phyloP scores from a whole-genome alignment of 1,284 basidiomycete species.

The Agroathelia rolfsii region DNA sequence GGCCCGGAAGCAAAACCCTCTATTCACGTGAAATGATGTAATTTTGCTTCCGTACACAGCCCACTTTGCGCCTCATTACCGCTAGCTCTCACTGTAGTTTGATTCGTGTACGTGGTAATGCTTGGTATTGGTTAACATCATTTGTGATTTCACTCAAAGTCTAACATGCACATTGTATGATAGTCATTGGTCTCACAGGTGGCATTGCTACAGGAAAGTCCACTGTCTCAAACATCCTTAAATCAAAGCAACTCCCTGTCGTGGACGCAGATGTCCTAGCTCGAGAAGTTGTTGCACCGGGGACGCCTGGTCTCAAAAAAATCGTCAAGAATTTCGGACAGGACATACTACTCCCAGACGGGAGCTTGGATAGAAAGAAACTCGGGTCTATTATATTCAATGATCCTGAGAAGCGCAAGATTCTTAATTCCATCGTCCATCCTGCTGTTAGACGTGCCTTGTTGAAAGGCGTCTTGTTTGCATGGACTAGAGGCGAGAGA shows the following conservation, averaged over 20 bases:
- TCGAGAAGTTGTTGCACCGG: slow-evolving; percentile 80
- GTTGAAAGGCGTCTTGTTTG: slow-evolving; percentile 55
- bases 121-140: no score
- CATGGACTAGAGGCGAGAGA: slow-evolving; percentile 74
- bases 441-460: slow-evolving; percentile 79
- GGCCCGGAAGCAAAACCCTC: no score
- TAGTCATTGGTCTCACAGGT: slow-evolving; percentile 92
- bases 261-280: slow-evolving; percentile 92
- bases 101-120: no score
- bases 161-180: no score
- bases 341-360: slow-evolving; percentile 58
- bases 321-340: slow-evolving; percentile 70
- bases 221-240: slow-evolving; percentile 75
- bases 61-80: no score
- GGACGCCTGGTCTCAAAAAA: slow-evolving; percentile 60
- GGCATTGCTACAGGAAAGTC: slow-evolving; percentile 97
- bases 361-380: slow-evolving; percentile 73
- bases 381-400: slow-evolving; percentile 83
- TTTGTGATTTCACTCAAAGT: no score
- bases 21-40: no score
- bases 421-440: slow-evolving; percentile 83
- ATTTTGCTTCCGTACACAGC: no score
- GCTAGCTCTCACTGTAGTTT: no score
- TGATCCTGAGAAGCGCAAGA: slow-evolving; percentile 61
- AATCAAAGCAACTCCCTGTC: slow-evolving; percentile 59